Conservation (phyloP, 1,139 yeast species). For the Hanseniaspora sp. region DNA sequence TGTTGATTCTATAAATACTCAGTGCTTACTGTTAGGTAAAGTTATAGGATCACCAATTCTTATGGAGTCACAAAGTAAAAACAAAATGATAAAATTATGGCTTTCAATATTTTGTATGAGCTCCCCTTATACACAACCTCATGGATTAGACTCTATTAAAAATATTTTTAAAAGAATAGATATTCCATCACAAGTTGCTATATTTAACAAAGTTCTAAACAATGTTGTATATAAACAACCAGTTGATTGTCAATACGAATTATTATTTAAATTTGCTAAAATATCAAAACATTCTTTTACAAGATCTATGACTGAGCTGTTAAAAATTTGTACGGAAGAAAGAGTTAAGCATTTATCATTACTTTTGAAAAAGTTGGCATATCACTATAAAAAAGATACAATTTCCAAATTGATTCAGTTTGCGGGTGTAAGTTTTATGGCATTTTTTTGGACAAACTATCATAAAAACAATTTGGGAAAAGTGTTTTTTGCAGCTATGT, state of each 20-base stretch:
- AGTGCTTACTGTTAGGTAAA: neutral
- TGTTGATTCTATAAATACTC: neutral
- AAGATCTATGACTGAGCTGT: neutral
- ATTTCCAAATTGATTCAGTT: neutral
- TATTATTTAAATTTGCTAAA: slow-evolving; percentile 1
- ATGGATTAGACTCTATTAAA: neutral
- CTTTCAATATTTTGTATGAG: slow-evolving; percentile 1
- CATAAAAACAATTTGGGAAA: neutral
- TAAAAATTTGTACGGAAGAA: neutral
- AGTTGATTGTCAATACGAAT: slow-evolving; percentile 1
- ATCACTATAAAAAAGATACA: neutral
- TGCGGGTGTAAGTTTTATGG: neutral
- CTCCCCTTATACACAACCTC: neutral
- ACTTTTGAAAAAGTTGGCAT: neutral
- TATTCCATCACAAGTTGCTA: neutral
- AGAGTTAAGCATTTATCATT: neutral
- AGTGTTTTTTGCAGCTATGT: neutral
- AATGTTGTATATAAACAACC: neutral
- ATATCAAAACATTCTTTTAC: neutral
- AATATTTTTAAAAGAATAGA: slow-evolving; percentile 7
- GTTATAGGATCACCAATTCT: slow-evolving; percentile 1
- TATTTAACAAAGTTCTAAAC: neutral
- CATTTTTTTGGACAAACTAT: neutral
- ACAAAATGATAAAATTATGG: slow-evolving; percentile 12
- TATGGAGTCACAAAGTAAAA: slow-evolving; percentile 11